Evolutionary conservation across 202 grass and related monocot species (phyloP).

Genomic region (Eragrostis tef): DNA sequence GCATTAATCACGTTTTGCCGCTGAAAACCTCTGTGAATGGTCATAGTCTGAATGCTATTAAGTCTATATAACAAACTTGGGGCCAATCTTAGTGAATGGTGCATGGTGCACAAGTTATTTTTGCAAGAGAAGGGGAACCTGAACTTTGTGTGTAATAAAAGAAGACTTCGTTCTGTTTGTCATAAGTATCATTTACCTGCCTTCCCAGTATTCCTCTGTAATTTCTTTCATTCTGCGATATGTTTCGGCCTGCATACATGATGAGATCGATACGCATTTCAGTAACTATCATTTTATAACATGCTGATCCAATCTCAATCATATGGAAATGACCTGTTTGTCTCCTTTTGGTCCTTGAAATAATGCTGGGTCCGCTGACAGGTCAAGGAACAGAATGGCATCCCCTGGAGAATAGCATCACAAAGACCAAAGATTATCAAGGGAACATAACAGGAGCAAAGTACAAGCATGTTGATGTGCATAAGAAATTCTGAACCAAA

Average conservation of each 20-base stretch:
- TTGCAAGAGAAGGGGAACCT: background rate
- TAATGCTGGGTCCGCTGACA: slow-evolving; percentile 77
- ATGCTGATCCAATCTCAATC: background rate
- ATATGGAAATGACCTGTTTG: slow-evolving; percentile 68
- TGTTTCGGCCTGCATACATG: slow-evolving; percentile 68
- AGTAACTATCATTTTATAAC: slow-evolving; percentile 33
- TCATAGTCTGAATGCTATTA: background rate
- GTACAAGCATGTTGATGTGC: slow-evolving; percentile 1
- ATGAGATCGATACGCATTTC: slow-evolving; percentile 40
- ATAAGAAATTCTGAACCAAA: slow-evolving; percentile 18
- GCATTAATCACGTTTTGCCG: background rate
- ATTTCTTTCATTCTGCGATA: slow-evolving; percentile 92
- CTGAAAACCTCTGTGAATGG: background rate
- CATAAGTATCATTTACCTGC: slow-evolving; percentile 61
- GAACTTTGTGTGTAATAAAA: slow-evolving; percentile 11
- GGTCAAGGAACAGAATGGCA: slow-evolving; percentile 79
- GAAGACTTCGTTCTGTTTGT: background rate
- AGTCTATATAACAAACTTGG: background rate
- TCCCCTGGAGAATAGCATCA: slow-evolving; percentile 58
- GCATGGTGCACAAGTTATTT: background rate
- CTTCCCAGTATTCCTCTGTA: slow-evolving; percentile 75
- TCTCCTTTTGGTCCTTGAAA: slow-evolving; percentile 84
- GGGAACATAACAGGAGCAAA: background rate
- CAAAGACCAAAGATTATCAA: slow-evolving; percentile 23
- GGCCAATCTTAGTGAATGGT: background rate